Conservation (phyloP, 2,329 filamentous ascomycete genomes). For the Aspergillus oerlinghausenensis region DNA sequence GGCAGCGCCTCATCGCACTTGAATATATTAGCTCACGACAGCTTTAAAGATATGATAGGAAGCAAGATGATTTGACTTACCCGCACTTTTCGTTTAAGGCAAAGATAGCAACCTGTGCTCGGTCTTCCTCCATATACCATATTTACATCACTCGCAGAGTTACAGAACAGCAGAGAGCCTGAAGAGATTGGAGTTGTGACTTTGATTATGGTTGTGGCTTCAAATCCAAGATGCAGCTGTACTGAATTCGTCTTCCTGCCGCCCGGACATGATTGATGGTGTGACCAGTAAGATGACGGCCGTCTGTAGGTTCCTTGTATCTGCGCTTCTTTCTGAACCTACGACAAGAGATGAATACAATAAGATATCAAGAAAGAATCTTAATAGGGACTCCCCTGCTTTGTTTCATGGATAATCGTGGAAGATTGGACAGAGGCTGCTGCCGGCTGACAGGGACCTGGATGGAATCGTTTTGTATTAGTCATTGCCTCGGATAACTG, state of each 20-base stretch:
- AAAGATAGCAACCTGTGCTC: constrained; percentile 37
- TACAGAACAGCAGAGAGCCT: not conserved
- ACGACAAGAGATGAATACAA: not conserved
- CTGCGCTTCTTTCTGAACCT: not conserved
- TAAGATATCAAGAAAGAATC: not conserved
- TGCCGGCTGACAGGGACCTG: not conserved
- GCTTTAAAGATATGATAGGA: not conserved
- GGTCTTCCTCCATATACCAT: constrained; percentile 41
- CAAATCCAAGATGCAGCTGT: not conserved
- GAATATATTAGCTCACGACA: constrained; percentile 8
- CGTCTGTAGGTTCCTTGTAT: not conserved
- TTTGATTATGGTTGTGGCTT: not conserved
- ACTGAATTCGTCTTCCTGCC: constrained; percentile 7
- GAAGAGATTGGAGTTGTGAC: not conserved
- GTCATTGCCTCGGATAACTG: not conserved
- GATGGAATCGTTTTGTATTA: not conserved
- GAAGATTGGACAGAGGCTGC: not conserved
- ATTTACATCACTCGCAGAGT: constrained; percentile 3
- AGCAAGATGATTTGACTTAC: constrained; percentile 19
- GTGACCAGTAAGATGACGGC: not conserved
- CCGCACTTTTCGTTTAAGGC: constrained; percentile 39
- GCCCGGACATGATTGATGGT: constrained; percentile 8
- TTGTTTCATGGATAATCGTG: not conserved
- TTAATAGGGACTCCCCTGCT: not conserved
- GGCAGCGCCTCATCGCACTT: constrained; percentile 37